Percentiles rank a stretch among this genome's conserved stretches.
Conservation (phyloP, 192 early-diverging fungal species). For the Backusella mclennaniae region DNA sequence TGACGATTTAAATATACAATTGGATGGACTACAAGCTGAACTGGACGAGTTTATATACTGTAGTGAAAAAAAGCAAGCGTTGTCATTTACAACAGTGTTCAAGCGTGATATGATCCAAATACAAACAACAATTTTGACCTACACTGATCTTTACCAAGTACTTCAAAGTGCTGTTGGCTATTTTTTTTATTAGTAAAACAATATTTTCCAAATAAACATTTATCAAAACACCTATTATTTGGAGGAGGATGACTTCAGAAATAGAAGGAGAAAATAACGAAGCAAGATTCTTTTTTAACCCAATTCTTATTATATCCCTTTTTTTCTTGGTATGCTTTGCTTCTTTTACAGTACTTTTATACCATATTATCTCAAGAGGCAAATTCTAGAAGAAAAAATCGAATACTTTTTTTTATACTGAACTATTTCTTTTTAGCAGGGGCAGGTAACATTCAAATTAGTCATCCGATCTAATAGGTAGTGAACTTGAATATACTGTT, state of each 20-base stretch:
- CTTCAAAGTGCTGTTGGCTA: neutral
- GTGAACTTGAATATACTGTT: conserved; percentile 1
- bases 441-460: neutral
- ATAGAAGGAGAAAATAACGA: neutral
- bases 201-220: neutral
- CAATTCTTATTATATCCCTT: neutral
- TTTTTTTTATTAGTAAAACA: neutral
- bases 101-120: neutral
- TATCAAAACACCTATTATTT: neutral
- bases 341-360: neutral
- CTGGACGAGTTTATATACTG: neutral
- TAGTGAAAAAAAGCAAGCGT: neutral
- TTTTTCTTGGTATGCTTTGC: neutral
- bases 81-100: neutral
- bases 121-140: neutral
- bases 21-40: neutral
- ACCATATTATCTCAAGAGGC: neutral
- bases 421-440: neutral
- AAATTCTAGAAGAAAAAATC: neutral
- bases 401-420: neutral
- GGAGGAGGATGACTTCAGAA: neutral
- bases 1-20: neutral
- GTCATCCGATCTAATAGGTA: neutral
- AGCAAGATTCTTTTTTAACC: neutral
- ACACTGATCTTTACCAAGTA: neutral